These are phyloP conservation scores for Colletotrichum filicis DNA, from an alignment of 2,329 filamentous ascomycete species.

Conservation along the genomic window DNA sequence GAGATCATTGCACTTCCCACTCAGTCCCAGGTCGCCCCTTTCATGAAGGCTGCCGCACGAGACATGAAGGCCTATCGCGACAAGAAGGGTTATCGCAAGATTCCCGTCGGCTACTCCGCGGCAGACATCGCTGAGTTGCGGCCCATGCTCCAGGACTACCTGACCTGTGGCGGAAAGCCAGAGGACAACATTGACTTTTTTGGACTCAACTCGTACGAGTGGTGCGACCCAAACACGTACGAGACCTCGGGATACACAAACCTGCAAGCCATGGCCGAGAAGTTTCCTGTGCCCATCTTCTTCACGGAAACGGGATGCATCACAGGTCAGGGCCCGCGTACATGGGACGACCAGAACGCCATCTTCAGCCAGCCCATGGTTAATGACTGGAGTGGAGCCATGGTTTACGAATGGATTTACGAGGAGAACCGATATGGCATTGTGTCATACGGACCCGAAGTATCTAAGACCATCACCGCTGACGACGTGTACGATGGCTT, in stretches of 20 bases:
- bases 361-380: constrained; percentile 82
- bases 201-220: constrained; percentile 86
- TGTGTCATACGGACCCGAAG: constrained; percentile 76
- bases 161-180: constrained; percentile 79
- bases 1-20: constrained; percentile 78
- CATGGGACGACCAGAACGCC: constrained; percentile 78
- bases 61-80: constrained; percentile 87
- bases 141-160: constrained; percentile 74
- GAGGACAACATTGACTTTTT: constrained; percentile 85
- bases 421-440: constrained; percentile 87
- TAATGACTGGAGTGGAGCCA: constrained; percentile 77
- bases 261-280: constrained; percentile 73
- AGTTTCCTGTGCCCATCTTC: constrained; percentile 87
- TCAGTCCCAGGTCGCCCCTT: constrained; percentile 76
- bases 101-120: constrained; percentile 88
- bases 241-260: constrained; percentile 74
- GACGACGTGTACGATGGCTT: constrained; percentile 74
- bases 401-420: constrained; percentile 92
- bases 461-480: constrained; percentile 59
- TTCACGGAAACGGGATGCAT: constrained; percentile 93
- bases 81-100: constrained; percentile 79
- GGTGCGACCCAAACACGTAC: constrained; percentile 73
- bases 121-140: constrained; percentile 81
- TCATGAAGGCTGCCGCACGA: constrained; percentile 82
- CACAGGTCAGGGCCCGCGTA: constrained; percentile 63